Base-by-base conservation (phyloP, 2,329 filamentous ascomycete species). In the Scolecobasidium constrictum region DNA sequence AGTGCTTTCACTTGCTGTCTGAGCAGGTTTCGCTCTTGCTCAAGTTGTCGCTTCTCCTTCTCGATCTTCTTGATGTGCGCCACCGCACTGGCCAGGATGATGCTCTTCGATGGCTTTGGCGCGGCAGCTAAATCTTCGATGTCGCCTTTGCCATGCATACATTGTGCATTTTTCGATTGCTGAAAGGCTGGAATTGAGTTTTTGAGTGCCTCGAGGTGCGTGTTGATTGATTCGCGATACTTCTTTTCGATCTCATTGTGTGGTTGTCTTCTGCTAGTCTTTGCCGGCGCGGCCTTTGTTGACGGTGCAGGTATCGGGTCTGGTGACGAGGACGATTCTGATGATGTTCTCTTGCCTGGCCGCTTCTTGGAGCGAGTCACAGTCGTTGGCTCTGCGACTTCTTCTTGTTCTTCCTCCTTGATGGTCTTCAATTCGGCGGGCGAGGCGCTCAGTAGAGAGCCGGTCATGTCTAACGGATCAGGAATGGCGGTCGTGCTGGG, bases 191-290 rank as follows among this genome's bases (percentile, higher is more conserved):
- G 64, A 0, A 67, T 56, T 3, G 64, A 56, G 31, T 56, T 47
- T 26, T 59, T 57, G 5, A 68, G 54, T 1, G 61, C 61, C 13
- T 68, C 65, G 37, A 67, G 59, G 45, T 66, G 64, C 1, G 63
- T 62, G 52, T 67, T 67, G 38, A 68, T 57, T 3, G 63, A 66
- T 40, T 67, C 63, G 41, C 65, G 64, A 50, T 68, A 68, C 44
- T 66, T 63, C 37, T 63, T 61, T 48, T 68, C 65, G 42, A 68
- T 64, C 47, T 67, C 62, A 41, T 66, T 67, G 53, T 68, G 65
- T 9, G 61, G 61, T 15, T 62, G 46, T 33, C 61, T 55, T 19
- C 56, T 54, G 22, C 57, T 57, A 9, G 53, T 50, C 44, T 61
- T 62, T 15, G 54, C 50, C 44, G 61, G 61, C 19, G 36, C 43